These are phyloP conservation scores for Erigeron canadensis DNA, from an alignment of 129 eudicot species.

Conservation along the genomic window DNA sequence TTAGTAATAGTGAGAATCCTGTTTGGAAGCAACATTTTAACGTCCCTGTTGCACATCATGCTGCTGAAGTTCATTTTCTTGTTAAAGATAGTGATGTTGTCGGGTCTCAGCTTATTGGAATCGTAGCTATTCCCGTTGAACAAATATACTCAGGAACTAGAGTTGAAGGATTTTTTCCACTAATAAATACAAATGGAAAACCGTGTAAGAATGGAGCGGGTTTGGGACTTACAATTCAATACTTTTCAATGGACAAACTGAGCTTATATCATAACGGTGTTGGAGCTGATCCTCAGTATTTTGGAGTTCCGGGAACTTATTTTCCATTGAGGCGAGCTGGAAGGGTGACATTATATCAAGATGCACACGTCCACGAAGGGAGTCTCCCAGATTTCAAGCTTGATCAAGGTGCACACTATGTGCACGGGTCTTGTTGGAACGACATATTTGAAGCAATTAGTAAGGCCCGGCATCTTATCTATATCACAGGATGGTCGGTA, in stretches of 20 bases:
- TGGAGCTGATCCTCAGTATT: conserved; percentile 87
- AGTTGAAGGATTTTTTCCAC: conserved; percentile 72
- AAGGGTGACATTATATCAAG: conserved; percentile 83
- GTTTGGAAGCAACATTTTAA: conserved; percentile 88
- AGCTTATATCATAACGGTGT: conserved; percentile 72
- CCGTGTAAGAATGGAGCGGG: conserved; percentile 87
- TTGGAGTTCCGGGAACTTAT: conserved; percentile 63
- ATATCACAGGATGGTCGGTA: conserved; percentile 97
- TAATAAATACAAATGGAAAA: conserved; percentile 60
- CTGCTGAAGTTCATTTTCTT: conserved; percentile 78
- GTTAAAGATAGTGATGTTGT: conserved; percentile 93
- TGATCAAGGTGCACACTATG: conserved; percentile 62
- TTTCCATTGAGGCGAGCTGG: conserved; percentile 96
- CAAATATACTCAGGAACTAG: conserved; percentile 56
- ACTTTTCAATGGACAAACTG: conserved; percentile 67
- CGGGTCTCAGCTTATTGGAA: conserved; percentile 91
- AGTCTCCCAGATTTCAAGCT: conserved; percentile 70
- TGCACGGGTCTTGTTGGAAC: conserved; percentile 92
- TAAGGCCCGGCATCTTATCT: conserved; percentile 73
- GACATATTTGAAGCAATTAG: conserved; percentile 93
- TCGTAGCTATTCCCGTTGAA: conserved; percentile 75
- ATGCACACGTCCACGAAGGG: conserved; percentile 86
- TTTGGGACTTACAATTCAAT: conserved; percentile 67
- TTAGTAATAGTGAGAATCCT: conserved; percentile 78
- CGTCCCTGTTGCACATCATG: conserved; percentile 89